Evolutionary conservation across 2,329 filamentous ascomycete species (phyloP), one percentile per base, ranked within the genome.

Genomic region (Phyllosticta paracitricarpa): DNA sequence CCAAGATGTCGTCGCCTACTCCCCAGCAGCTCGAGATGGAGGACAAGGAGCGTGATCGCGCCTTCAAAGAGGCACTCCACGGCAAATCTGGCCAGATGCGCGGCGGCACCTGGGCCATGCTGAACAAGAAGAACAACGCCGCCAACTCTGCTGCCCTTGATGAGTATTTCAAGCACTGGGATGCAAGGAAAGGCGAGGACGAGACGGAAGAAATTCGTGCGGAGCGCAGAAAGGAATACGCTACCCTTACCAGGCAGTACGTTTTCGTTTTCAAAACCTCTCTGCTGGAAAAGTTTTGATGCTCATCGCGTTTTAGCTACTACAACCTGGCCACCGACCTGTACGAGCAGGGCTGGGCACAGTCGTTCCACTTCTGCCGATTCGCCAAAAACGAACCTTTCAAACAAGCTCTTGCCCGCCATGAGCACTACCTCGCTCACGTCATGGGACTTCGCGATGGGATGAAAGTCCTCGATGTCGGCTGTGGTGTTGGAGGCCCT

Each of bases 151-250:
- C 87, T 58, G 91, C 91, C 55, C 84, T 92, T 28, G 89, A 94
- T 71, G 89, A 95, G 75, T 96, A 96, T 78, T 96, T 96, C 81
- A 95, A 95, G 82, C 91, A 96, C 75, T 96, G 89, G 89, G 91
- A 96, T 76, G 88, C 93, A 79, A 91, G 95, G 78, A 77, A 79
- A 54, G 88, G 80, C 55, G 85, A 82, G 65, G 83, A 87, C 52
- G 94, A 99, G 82, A 97, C 93, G 1, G 84, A 87, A 60, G 89
- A 88, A 70, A 87, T 84, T 68, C 86, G 93, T n/a, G 72, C 91
- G 88, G 83, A 88, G 67, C 85, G 91, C 72, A 85, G 87, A 70
- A 88, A 87, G 63, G 89, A 97, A 78, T 97, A 97, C 76, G 93
- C 92, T 59, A 95, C 91, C 40, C 78, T 97, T 72, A 97, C 93